A percentile compares a stretch with the other conserved stretches of the same genome.
These are phyloP conservation scores for Talaromyces albobiverticillius DNA, from an alignment of 2,329 filamentous ascomycete species.

Conservation along the genomic window DNA sequence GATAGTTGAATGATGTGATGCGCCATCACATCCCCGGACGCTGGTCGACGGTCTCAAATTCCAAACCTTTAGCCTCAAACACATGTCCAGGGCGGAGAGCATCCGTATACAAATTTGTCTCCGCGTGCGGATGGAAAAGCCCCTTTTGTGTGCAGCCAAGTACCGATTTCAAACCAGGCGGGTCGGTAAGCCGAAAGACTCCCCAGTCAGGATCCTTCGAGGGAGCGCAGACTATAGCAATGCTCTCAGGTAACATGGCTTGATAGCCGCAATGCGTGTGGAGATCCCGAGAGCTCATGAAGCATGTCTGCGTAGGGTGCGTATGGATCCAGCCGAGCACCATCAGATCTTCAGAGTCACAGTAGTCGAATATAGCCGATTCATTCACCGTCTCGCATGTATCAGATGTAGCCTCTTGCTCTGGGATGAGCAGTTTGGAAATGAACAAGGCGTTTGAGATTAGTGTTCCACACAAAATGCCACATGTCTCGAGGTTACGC, in stretches of 20 bases:
- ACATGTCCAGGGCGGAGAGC: conserved; percentile 70
- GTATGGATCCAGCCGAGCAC: conserved; percentile 98
- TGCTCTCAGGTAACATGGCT: conserved; percentile 92
- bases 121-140: conserved; percentile 76
- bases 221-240: conserved; percentile 94
- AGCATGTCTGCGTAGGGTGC: conserved; percentile 93
- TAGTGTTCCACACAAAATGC: conserved; percentile 84
- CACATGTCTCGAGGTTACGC: conserved; percentile 87
- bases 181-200: conserved; percentile 89
- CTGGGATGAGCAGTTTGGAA: conserved; percentile 80
- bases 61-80: conserved; percentile 63
- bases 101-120: conserved; percentile 73
- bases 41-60: conserved; percentile 68
- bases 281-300: conserved; percentile 91
- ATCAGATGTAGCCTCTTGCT: conserved; percentile 84
- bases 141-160: conserved; percentile 73
- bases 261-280: conserved; percentile 95
- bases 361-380: conserved; percentile 80
- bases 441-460: conserved; percentile 94
- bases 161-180: conserved; percentile 83
- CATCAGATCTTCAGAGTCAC: conserved; percentile 76
- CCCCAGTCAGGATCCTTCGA: conserved; percentile 73
- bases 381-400: conserved; percentile 95
- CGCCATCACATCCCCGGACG: conserved; percentile 23
- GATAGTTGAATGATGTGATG: too few relatives aligned